Conservation (phyloP, 2,329 filamentous ascomycete genomes). For the Myotisia sp. region DNA sequence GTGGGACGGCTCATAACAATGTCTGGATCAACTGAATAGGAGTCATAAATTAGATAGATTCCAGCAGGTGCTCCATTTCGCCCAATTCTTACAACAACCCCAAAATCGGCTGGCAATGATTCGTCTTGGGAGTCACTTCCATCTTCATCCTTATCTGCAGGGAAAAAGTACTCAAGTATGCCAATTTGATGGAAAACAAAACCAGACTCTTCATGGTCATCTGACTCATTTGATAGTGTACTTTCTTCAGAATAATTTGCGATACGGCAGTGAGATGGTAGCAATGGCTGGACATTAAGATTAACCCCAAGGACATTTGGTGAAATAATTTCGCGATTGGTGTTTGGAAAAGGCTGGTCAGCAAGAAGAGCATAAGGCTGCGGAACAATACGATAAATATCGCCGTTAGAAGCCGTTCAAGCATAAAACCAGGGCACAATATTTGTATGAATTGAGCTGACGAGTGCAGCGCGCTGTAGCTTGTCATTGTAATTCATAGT, state of each 20-base stretch:
- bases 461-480: slow-evolving; percentile 2
- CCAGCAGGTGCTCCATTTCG: slow-evolving; percentile 1
- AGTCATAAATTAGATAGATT: slow-evolving; percentile 7
- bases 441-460: neutral
- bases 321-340: too few species aligned
- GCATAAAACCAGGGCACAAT: slow-evolving; percentile 3
- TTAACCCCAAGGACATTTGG: slow-evolving; percentile 6
- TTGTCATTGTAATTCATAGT: slow-evolving; percentile 6
- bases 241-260: slow-evolving; percentile 5
- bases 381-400: slow-evolving; percentile 4
- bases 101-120: slow-evolving; percentile 2
- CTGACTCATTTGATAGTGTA: slow-evolving; percentile 6
- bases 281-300: slow-evolving; percentile 6
- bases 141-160: neutral
- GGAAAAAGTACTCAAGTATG: neutral
- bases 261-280: neutral
- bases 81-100: slow-evolving; percentile 5
- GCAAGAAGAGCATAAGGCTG: slow-evolving; percentile 1
- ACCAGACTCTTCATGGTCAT: slow-evolving; percentile 1
- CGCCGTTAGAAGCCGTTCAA: slow-evolving; percentile 1
- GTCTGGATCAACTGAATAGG: neutral
- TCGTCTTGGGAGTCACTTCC: neutral
- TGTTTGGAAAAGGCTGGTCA: neutral
- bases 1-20: neutral
- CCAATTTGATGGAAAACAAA: slow-evolving; percentile 8